Evolutionary conservation across 495 filamentous ascomycete genomes (phyloP), one percentile per base, ranked within the genome.

Genomic region (Daldinia bambusicola): DNA sequence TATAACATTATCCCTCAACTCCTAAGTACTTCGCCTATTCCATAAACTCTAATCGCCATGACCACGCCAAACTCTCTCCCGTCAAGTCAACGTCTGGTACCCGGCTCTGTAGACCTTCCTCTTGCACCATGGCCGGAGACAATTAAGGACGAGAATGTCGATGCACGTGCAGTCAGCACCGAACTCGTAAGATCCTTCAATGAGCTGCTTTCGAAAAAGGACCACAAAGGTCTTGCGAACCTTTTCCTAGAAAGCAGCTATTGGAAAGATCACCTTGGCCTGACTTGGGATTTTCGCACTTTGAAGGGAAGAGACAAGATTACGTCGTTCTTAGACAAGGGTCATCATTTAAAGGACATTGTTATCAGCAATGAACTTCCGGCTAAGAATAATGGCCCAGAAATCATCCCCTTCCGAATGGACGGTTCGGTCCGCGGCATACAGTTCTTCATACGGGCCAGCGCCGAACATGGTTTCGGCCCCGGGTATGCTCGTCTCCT

Each of bases 231-330:
- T 3, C 38, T 82, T 22, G 74, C 79, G 4, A 58, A 69, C 5
- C 79, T 91, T 5, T 91, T 91, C 71, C 76, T 87, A 14, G 74
- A 80, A 4, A 81, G 86, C 41, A 84, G 84, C 7, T 92, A 87
- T 79, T 90, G 89, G 88, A 82, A 88, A 6, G 89, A 91, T 60
- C 87, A 89, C 69, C 80, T 90, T 2, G 85, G 80, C 8, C 62
- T 90, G 9, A 84, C 86, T 31, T 91, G 87, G 88, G 83, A 88
- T 52, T 75, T 89, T 55, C 84, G 81, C 37, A 91, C 90, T 0
- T 61, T 87, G 43, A 86, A 89, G 55, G 86, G 88, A 5, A 78
- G 74, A 7, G 74, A 82, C 12, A 82, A 81, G 13, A 89, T 92
- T 20, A 48, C 72, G 2, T 65, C 79, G 2, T 87, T 88, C 61